Evolutionary conservation across 495 filamentous ascomycete genomes (phyloP), one percentile per base, ranked within the genome.

Genomic region (Lentithecium fluviatile): DNA sequence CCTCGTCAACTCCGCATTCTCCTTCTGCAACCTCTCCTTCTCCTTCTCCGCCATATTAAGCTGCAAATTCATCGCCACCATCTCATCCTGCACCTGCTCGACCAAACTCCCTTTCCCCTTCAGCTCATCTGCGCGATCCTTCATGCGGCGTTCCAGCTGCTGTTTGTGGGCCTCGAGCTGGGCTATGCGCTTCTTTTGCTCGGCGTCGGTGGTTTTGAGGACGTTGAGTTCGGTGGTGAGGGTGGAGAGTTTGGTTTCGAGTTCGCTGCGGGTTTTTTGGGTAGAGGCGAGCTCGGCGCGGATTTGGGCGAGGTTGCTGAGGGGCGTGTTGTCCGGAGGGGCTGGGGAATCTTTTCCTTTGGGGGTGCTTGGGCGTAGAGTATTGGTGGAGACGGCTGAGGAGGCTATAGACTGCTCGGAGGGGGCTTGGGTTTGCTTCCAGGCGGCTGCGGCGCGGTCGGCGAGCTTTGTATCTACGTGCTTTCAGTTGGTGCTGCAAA

Each of bases 51-150:
- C 83, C 79, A 96, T 84, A 68, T 96, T 91, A 2, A 96, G 80
- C 73, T 97, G 88, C 61, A 97, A 81, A 58, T 89, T 90, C 46
- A 95, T 74, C 2, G 89, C 84, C 38, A 92, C 82, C 63, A 94
- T 82, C 69, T 97, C 93, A 73, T 96, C 92, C 73, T 97, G 93
- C 58, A 95, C 85, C 66, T 91, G 84, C 82, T 90, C 87, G 2
- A 96, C 75, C 58, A 95, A 74, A 70, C 89, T 89, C 8, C 81
- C 84, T 76, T 97, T 97, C 21, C 80, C 89, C 57, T 77, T 80
- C 17, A 95, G 72, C 77, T 97, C 93, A 58, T 95, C 90, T 58
- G 95, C 89, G 17, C 88, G 77, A 71, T 96, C 93, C 43, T 80
- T 85, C 17, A 94, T 73, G 57, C 83, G 83, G 32, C 83, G 76